phyloP scores from a whole-genome alignment of 371 early-diverging fungal genomes.

The Mucor racemosus region DNA sequence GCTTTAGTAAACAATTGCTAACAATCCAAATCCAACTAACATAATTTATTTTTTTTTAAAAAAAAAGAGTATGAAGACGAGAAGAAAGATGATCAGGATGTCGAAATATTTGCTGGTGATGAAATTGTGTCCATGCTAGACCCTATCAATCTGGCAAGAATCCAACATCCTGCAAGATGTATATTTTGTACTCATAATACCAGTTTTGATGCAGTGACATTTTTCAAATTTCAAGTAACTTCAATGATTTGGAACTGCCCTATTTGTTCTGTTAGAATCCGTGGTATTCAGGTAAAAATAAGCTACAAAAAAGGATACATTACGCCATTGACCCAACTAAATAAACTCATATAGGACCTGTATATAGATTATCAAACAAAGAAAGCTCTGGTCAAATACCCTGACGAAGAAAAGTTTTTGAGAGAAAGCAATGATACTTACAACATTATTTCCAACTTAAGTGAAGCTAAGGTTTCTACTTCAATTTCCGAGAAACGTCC shows the following conservation, averaged over 20 bases:
- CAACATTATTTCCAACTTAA: background rate
- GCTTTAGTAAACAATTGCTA: background rate
- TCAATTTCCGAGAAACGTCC: background rate
- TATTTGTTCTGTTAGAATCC: conserved; percentile 29
- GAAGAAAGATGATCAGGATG: conserved; percentile 26
- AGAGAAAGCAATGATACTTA: conserved; percentile 14
- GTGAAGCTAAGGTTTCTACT: background rate
- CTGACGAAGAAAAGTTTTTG: conserved; percentile 25
- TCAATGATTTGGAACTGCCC: conserved; percentile 36
- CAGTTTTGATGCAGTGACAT: conserved; percentile 39
- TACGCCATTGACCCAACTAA: too few species aligned
- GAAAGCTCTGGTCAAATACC: conserved; percentile 20
- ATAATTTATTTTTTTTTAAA: background rate
- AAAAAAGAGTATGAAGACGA: background rate
- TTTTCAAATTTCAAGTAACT: conserved; percentile 24
- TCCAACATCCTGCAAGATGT: conserved; percentile 45
- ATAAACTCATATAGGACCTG: conserved; percentile 24
- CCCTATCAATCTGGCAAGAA: conserved; percentile 35
- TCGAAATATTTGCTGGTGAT: conserved; percentile 30
- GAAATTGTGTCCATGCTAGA: conserved; percentile 42
- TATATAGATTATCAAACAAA: conserved; percentile 31
- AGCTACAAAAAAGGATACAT: background rate
- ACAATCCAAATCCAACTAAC: background rate
- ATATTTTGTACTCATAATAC: conserved; percentile 46
- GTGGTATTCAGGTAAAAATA: conserved; percentile 35